These are phyloP conservation scores for Cryptosporidium muris DNA, from an alignment of 169 alveolate species.

Conservation along the genomic window DNA sequence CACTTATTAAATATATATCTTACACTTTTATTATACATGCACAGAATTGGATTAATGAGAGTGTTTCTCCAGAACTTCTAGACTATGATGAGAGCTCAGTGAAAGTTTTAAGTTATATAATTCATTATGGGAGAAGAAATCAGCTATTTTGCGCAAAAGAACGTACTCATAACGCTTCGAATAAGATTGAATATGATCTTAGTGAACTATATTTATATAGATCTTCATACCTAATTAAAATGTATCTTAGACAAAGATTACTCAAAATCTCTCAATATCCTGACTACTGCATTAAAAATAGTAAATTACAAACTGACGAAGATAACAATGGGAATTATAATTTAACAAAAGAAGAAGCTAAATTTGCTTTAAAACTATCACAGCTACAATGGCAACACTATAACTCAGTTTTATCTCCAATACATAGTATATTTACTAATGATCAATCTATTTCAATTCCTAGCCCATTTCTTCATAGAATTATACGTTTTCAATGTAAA, in stretches of 20 bases:
- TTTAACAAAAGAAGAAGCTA: slow-evolving; percentile 44
- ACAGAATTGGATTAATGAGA: slow-evolving; percentile 51
- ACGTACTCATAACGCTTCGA: neutral
- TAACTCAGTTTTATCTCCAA: slow-evolving; percentile 28
- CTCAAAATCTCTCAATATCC: slow-evolving; percentile 62
- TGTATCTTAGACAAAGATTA: slow-evolving; percentile 55
- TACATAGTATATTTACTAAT: slow-evolving; percentile 50
- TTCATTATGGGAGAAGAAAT: slow-evolving; percentile 22
- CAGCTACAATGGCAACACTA: slow-evolving; percentile 51
- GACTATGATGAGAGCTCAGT: slow-evolving; percentile 23
- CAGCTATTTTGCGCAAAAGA: slow-evolving; percentile 2
- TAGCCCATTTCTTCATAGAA: slow-evolving; percentile 34
- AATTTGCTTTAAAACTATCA: slow-evolving; percentile 42
- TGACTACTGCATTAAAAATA: slow-evolving; percentile 50
- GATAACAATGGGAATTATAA: neutral
- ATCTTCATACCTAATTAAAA: slow-evolving; percentile 29
- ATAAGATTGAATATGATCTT: slow-evolving; percentile 30
- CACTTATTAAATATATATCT: neutral
- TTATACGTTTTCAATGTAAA: slow-evolving; percentile 29
- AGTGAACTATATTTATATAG: slow-evolving; percentile 16
- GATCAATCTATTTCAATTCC: slow-evolving; percentile 52
- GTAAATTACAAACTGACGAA: slow-evolving; percentile 2
- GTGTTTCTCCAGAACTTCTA: slow-evolving; percentile 44
- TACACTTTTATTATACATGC: neutral
- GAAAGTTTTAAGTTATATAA: slow-evolving; percentile 12